phyloP scores from a whole-genome alignment of 2,329 filamentous ascomycete genomes.

The Pyrenophora tritici-repentis region DNA sequence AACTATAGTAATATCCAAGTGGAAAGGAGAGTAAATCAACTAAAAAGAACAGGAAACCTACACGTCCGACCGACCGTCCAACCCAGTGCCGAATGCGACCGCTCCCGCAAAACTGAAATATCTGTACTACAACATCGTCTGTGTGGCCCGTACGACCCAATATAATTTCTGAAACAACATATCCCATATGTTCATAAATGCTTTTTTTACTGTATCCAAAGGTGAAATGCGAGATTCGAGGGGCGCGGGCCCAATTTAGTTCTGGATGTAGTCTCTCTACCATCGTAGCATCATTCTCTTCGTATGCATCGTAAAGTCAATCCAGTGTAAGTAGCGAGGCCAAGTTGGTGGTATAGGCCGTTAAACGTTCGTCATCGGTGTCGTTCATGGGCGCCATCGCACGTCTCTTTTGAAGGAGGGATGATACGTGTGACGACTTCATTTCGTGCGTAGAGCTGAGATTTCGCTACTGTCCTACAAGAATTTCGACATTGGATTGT shows the following conservation, averaged over 20 bases:
- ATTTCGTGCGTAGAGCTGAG: conserved; percentile 16
- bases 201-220: conserved; percentile 40
- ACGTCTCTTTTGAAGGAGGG: conserved; percentile 30
- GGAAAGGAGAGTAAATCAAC: background rate
- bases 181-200: conserved; percentile 42
- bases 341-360: conserved; percentile 36
- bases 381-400: conserved; percentile 36
- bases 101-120: conserved; percentile 1
- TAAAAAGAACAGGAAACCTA: background rate
- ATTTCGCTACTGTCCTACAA: conserved; percentile 60
- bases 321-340: conserved; percentile 33
- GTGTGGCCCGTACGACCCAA: conserved; percentile 1
- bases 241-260: conserved; percentile 36
- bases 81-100: conserved; percentile 11
- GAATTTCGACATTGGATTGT: conserved; percentile 65
- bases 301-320: conserved; percentile 48
- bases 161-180: conserved; percentile 9
- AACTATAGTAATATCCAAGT: conserved; percentile 8
- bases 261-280: conserved; percentile 46
- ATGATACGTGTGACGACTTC: conserved; percentile 26
- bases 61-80: background rate
- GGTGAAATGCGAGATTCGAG: conserved; percentile 18
- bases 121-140: conserved; percentile 2
- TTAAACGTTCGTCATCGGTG: conserved; percentile 39
- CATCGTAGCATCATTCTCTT: conserved; percentile 50